These are phyloP conservation scores for Microsporum ferrugineum DNA, from an alignment of 2,329 filamentous ascomycete genomes.

Conservation along the genomic window DNA sequence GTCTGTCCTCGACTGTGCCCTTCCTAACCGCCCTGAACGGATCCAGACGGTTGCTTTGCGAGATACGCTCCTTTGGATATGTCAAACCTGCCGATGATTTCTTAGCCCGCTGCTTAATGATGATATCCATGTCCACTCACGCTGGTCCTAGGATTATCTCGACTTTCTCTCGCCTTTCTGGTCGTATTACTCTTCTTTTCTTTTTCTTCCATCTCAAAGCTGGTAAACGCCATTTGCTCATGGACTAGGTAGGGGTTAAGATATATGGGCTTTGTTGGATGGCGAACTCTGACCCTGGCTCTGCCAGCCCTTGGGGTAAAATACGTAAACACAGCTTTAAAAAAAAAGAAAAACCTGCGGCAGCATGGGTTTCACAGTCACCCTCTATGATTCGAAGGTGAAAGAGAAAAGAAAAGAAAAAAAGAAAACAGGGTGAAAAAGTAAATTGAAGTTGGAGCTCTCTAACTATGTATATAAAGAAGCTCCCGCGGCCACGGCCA, in stretches of 20 bases:
- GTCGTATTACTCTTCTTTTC: background rate
- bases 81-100: too few species aligned
- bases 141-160: background rate
- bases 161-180: background rate
- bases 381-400: background rate
- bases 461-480: background rate
- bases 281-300: background rate
- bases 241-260: background rate
- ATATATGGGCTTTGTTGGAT: too few species aligned
- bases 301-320: background rate
- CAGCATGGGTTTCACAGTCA: constrained; percentile 1
- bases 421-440: background rate
- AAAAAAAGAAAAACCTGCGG: background rate
- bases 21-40: background rate
- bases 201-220: background rate
- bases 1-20: background rate
- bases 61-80: background rate
- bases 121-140: background rate
- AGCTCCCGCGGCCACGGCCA: background rate
- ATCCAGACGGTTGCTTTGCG: background rate
- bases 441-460: background rate
- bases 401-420: background rate
- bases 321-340: background rate
- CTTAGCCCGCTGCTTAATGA: too few species aligned
- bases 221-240: background rate